A percentile compares a stretch with the other conserved stretches of the same genome.
Evolutionary conservation across 257 asterid genomes (phyloP).

Genomic region (Phtheirospermum japonicum): DNA sequence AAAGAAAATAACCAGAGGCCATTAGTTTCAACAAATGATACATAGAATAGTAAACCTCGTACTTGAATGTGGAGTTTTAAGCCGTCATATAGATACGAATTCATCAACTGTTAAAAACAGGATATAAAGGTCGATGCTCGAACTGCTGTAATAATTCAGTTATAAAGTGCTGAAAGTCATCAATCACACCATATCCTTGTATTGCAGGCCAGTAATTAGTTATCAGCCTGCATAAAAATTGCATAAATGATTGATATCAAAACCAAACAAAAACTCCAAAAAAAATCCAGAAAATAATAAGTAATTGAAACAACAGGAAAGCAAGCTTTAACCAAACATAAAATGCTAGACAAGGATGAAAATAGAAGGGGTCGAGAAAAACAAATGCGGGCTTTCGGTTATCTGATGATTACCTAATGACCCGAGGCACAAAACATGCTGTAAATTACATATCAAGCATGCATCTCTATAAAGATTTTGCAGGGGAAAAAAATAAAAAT

Average conservation of each 20-base stretch:
- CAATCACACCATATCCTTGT: too few relatives aligned
- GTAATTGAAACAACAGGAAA: not conserved
- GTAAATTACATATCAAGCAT: not conserved
- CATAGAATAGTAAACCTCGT: too few relatives aligned
- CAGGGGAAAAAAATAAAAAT: not conserved
- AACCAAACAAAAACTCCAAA: not conserved
- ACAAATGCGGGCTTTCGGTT: not conserved
- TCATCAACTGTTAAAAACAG: too few relatives aligned
- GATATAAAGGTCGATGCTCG: too few relatives aligned
- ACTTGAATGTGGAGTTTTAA: too few relatives aligned
- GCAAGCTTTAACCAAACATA: not conserved
- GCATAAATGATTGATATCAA: not conserved
- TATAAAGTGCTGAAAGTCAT: too few relatives aligned
- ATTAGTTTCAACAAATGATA: too few relatives aligned
- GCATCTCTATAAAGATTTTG: not conserved
- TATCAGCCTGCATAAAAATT: too few relatives aligned
- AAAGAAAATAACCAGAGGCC: too few relatives aligned
- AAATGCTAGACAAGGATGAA: not conserved
- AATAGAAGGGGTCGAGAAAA: not conserved
- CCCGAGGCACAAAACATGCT: not conserved
- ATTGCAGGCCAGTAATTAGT: too few relatives aligned
- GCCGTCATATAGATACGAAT: too few relatives aligned
- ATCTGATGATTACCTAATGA: not conserved
- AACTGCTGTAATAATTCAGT: too few relatives aligned
- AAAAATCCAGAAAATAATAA: not conserved